phyloP scores from a whole-genome alignment of 208 protist species.

The Histomonas meleagridis region DNA sequence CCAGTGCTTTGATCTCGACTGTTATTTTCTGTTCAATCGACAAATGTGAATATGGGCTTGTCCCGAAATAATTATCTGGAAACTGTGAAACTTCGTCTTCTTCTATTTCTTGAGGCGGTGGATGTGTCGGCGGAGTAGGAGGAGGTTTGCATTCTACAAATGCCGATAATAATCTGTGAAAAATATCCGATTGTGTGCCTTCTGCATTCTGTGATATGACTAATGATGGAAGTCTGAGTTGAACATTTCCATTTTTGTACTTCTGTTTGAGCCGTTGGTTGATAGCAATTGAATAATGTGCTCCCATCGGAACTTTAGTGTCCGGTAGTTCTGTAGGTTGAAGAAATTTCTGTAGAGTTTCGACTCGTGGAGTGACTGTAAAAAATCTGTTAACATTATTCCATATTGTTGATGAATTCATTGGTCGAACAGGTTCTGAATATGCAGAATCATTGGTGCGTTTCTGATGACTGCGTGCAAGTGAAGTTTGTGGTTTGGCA shows the following conservation, averaged over 20 bases:
- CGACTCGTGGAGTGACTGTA: neutral
- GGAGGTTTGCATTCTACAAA: no score
- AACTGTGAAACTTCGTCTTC: no score
- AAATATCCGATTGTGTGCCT: neutral
- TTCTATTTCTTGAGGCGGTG: no score
- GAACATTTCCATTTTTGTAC: neutral
- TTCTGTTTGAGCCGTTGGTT: conserved; percentile 9
- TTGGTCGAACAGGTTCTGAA: no score
- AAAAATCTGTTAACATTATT: conserved; percentile 29
- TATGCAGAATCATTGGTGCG: no score
- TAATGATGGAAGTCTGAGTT: neutral
- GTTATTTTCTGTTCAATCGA: no score
- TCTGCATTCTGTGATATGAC: neutral
- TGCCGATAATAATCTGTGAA: neutral
- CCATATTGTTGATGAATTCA: neutral
- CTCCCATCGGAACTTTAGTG: neutral
- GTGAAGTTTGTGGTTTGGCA: no score
- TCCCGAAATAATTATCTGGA: no score
- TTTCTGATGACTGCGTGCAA: no score
- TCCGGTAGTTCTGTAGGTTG: neutral
- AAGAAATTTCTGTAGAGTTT: neutral
- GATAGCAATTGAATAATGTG: neutral
- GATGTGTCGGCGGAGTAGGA: no score
- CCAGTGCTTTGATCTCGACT: no score
- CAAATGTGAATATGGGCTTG: no score